Base-by-base conservation (phyloP, 768 basidiomycete species). In the Macrocybe gigantea region DNA sequence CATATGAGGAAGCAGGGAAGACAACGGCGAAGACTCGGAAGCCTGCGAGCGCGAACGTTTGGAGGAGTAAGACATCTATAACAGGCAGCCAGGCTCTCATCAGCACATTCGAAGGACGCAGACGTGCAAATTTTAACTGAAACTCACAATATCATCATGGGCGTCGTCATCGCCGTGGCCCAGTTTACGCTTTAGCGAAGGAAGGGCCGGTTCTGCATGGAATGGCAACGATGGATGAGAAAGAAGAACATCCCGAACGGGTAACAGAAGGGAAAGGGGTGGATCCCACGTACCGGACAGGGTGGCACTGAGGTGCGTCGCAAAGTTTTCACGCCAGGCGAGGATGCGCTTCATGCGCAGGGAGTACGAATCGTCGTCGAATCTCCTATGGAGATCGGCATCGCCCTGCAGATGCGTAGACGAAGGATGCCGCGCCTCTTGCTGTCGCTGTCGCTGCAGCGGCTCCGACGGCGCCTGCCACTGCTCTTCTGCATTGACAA, bases 291-390 rank as follows among this genome's bases (percentile, higher is more conserved):
- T 59, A 78, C 78, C 73, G 42, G 69, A 58, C 38, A 68, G 50
- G 7, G 68, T 56, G 45, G 67, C 50, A 53, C 68, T 66, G 51
- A 75, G 56, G 35, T 75, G 70, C 40, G 72, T 68, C 30, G 71
- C 67, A 55, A 73, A 78, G 54, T 73, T 67, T 40, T 86, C 81
- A 49, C 86, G 72, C 88, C 88, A 90, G 10, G 77, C 75, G 14
- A 80, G 73, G 48, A 90, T 80, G 51, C 87, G 82, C 58, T 75
- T 79, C 73, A 83, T 77, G 52, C 79, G 75, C 7, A 68, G 61
- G 43, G 60, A 61, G 59, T 75, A 79, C 0, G 70, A 32, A 33
- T 33, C 42, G 12, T 44, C 42, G 42, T 53, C 51, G 41, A 31
- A 39, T 42, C 12, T 49, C 50, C 50, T 37, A 51, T 41, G 54